Percentiles rank a stretch among this genome's conserved stretches.
Evolutionary conservation across 2,329 filamentous ascomycete species (phyloP).

Genomic region (Xylaria sp.): DNA sequence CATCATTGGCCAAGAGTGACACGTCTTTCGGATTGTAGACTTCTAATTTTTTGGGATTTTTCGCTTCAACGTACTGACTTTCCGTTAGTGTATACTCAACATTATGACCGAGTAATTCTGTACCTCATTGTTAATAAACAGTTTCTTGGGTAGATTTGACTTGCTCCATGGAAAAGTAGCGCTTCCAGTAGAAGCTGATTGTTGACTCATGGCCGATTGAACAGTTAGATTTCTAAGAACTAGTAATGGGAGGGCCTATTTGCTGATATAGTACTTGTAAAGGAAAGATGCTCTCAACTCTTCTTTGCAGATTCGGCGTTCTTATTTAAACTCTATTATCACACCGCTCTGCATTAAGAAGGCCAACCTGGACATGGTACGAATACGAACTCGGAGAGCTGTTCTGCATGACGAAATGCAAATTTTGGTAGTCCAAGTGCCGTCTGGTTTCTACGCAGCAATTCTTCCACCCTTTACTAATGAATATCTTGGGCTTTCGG

Average conservation of each 20-base stretch:
- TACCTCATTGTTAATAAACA: slow-evolving; percentile 54
- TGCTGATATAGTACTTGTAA: not conserved
- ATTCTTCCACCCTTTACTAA: too few relatives aligned
- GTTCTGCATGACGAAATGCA: too few relatives aligned
- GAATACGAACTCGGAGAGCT: too few relatives aligned
- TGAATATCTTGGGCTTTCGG: too few relatives aligned
- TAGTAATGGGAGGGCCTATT: too few relatives aligned
- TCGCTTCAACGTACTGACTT: slow-evolving; percentile 53
- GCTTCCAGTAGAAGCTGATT: not conserved
- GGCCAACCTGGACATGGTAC: too few relatives aligned
- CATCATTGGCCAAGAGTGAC: slow-evolving; percentile 59
- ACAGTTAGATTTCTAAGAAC: not conserved
- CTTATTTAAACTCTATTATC: not conserved
- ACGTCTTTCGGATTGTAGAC: slow-evolving; percentile 61
- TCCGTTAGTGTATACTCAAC: slow-evolving; percentile 1
- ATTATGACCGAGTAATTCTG: slow-evolving; percentile 10
- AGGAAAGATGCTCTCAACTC: not conserved
- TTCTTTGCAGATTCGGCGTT: not conserved
- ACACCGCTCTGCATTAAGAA: too few relatives aligned
- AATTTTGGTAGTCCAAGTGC: too few relatives aligned
- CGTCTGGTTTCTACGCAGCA: too few relatives aligned
- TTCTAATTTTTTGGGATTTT: slow-evolving; percentile 57
- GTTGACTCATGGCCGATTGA: slow-evolving; percentile 13
- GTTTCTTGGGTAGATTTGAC: slow-evolving; percentile 50
- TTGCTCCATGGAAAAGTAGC: slow-evolving; percentile 45